Percentiles rank a stretch among this genome's conserved stretches.
phyloP scores from a whole-genome alignment of 352 stramenopile species.

The Globisporangium lucens region DNA sequence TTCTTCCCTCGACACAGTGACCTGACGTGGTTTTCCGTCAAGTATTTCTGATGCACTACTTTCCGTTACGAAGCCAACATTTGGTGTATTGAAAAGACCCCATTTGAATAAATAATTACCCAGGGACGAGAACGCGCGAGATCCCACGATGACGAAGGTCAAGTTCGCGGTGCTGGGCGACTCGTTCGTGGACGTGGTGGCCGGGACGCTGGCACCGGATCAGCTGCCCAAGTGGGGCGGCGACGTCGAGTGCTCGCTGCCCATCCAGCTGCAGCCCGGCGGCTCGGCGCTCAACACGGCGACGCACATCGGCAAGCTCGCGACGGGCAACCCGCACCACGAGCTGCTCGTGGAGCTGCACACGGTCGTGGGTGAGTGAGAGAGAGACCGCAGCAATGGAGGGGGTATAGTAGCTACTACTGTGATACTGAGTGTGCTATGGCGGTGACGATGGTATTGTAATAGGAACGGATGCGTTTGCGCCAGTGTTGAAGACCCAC shows the following conservation, averaged over 20 bases:
- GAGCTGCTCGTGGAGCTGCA: slow-evolving; percentile 48
- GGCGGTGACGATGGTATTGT: not conserved
- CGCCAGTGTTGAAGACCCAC: slow-evolving; percentile 44
- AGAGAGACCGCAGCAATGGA: not conserved
- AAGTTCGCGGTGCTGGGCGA: slow-evolving; percentile 62
- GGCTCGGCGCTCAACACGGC: slow-evolving; percentile 84
- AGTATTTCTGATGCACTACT: not conserved
- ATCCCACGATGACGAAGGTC: slow-evolving; percentile 25
- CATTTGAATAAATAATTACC: not conserved
- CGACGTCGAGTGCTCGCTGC: slow-evolving; percentile 62
- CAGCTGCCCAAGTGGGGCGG: slow-evolving; percentile 77
- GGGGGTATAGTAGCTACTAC: not conserved
- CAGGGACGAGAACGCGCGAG: not conserved
- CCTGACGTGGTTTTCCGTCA: not conserved
- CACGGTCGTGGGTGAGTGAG: slow-evolving; percentile 45
- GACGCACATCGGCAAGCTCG: slow-evolving; percentile 70
- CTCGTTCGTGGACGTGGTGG: slow-evolving; percentile 77
- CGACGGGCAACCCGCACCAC: slow-evolving; percentile 20
- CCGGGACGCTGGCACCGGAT: slow-evolving; percentile 52
- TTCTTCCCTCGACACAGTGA: not conserved
- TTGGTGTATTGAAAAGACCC: not conserved
- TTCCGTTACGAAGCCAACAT: not conserved
- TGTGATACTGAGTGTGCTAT: not conserved
- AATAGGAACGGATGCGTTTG: slow-evolving; percentile 45
- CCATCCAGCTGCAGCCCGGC: slow-evolving; percentile 74